Base-by-base conservation (phyloP, 2,329 filamentous ascomycete species). In the Chrysosporium queenslandicum region DNA sequence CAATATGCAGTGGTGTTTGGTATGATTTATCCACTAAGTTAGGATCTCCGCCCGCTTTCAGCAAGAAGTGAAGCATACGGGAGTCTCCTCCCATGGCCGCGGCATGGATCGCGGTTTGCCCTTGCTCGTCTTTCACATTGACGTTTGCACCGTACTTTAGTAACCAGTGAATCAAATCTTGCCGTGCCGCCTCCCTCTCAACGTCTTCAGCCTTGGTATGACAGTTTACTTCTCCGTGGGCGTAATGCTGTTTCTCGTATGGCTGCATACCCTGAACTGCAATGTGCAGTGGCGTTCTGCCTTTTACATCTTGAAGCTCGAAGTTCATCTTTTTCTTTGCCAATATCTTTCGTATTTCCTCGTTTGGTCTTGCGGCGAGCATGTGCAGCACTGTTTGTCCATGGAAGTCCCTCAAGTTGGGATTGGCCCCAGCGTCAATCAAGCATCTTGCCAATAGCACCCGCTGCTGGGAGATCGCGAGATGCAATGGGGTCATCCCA, bases 121-220 rank as follows among this genome's bases (percentile, higher is more conserved):
- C 36, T 5, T 49, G 4, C 2, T 21, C 1, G 21, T 49, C 37
- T 21, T 32, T 21, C 21, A 11, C 14, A 36, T 34, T 18, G 18
- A 36, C 29, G 25, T 36, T 25, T 18, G 41, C 41, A 25, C 43
- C 30, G 2, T 46, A 21, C 4, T 36, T 25, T 3, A 46, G 43
- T 5, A 46, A 20, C 43, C 43, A 46, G n/a, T 46, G 36, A 8
- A 36, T 46, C 30, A 46, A 36, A 25, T 46, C n/a, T 23, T 46
- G 43, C 23, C 30, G 43, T 4, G 43, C 43, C 11, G 43, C 29
- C 20, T 46, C 43, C 3, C 6, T 34, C 25, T 46, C 20, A 23
- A n/a, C 4, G 43, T 46, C 18, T 25, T 46, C 43, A n/a, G 11
- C 12, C 7, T 34, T 23, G 9, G 16, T 9, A 3, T 46, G 16